These are phyloP conservation scores for Plectranthus barbatus DNA, from an alignment of 257 asterid species.

Conservation along the genomic window DNA sequence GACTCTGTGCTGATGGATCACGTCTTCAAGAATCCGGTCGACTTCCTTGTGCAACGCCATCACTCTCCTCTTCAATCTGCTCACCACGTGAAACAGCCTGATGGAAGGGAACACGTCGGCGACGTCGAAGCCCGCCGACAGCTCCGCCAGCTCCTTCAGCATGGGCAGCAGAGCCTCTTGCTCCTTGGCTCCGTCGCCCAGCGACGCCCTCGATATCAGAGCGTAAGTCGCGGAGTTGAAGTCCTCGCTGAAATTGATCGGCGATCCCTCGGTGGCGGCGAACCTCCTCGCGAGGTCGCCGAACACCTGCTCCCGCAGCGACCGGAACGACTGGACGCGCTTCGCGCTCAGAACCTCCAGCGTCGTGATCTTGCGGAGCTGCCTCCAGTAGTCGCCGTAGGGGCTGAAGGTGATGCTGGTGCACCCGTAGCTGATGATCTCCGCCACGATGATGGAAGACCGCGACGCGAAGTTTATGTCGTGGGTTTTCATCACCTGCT, in stretches of 20 bases:
- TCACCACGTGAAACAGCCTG: slow-evolving; percentile 10
- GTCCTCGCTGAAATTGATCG: slow-evolving; percentile 21
- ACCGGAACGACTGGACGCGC: slow-evolving; percentile 20
- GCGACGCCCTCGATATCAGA: slow-evolving; percentile 15
- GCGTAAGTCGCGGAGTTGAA: slow-evolving; percentile 1
- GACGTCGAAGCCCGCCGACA: slow-evolving; percentile 17
- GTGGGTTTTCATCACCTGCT: slow-evolving; percentile 24
- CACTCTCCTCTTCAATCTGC: slow-evolving; percentile 16
- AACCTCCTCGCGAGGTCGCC: not conserved
- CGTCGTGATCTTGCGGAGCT: slow-evolving; percentile 24
- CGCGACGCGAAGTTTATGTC: slow-evolving; percentile 22
- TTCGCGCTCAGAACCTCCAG: slow-evolving; percentile 25
- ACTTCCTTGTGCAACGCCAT: slow-evolving; percentile 6
- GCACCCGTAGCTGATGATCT: slow-evolving; percentile 19
- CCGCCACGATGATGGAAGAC: slow-evolving; percentile 13
- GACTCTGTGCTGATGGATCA: slow-evolving; percentile 20
- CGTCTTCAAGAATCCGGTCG: slow-evolving; percentile 20
- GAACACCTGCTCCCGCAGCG: slow-evolving; percentile 20
- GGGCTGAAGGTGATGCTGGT: too few relatives aligned
- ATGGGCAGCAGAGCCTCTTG: slow-evolving; percentile 9
- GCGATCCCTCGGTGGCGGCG: slow-evolving; percentile 2
- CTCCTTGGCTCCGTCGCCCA: slow-evolving; percentile 16
- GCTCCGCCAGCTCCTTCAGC: not conserved
- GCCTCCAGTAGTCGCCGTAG: slow-evolving; percentile 36
- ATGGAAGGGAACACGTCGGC: slow-evolving; percentile 19